Conservation (phyloP, 179 eudicot species). For the Camellia oleifera region DNA sequence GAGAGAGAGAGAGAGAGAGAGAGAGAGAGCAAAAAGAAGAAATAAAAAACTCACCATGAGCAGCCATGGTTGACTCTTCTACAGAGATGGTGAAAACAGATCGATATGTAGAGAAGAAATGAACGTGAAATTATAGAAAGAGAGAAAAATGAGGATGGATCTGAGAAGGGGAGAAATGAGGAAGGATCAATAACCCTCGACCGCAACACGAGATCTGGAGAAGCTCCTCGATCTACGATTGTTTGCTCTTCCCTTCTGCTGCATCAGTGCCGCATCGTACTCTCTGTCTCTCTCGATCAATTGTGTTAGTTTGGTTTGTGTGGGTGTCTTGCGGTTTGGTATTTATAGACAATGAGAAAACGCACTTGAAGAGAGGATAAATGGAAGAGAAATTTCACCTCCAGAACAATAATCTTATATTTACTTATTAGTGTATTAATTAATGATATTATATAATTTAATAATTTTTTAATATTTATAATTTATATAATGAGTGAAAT, state of each 20-base stretch:
- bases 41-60: constrained; percentile 33
- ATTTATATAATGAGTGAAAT: no score
- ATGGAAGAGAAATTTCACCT: no score
- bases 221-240: constrained; percentile 77
- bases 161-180: background rate
- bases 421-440: no score
- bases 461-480: no score
- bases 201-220: constrained; percentile 84
- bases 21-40: background rate
- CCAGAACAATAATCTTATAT: no score
- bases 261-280: constrained; percentile 35
- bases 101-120: background rate
- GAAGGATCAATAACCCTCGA: constrained; percentile 56
- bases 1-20: no score
- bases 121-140: background rate
- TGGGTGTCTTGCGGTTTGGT: no score
- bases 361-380: no score
- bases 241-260: constrained; percentile 53
- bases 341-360: no score
- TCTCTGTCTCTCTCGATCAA: background rate
- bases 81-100: background rate
- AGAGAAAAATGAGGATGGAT: background rate
- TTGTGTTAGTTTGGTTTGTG: no score
- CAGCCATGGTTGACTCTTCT: constrained; percentile 34
- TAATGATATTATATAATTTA: no score